Conservation (phyloP, 495 filamentous ascomycete genomes). For the Xylaria cubensis region DNA sequence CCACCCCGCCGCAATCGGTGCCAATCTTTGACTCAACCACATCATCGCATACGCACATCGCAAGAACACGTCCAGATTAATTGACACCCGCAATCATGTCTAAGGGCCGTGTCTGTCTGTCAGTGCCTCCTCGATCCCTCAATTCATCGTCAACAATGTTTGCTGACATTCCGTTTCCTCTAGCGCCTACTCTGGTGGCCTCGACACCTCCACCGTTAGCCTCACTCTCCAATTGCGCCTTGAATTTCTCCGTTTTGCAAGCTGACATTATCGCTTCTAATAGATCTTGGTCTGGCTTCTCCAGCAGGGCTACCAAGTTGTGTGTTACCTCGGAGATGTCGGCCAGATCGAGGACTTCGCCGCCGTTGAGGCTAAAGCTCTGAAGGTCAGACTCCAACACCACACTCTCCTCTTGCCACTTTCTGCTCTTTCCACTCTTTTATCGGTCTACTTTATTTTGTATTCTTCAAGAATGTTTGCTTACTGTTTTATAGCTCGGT, state of each 20-base stretch:
- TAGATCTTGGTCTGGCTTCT: constrained; percentile 13
- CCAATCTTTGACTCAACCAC: constrained; percentile 11
- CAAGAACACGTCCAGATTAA: constrained; percentile 11
- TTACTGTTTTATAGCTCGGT: constrained; percentile 73
- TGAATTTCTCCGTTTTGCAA: constrained; percentile 9
- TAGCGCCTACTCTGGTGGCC: constrained; percentile 55
- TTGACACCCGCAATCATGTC: constrained; percentile 40
- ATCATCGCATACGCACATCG: neutral
- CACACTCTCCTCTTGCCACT: constrained; percentile 7
- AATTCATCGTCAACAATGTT: constrained; percentile 13
- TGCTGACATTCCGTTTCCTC: constrained; percentile 27
- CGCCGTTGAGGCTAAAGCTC: constrained; percentile 9
- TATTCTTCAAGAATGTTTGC: constrained; percentile 7
- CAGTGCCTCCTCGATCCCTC: constrained; percentile 32
- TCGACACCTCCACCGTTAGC: constrained; percentile 12
- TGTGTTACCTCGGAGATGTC: constrained; percentile 13
- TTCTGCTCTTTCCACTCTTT: constrained; percentile 8
- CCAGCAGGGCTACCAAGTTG: constrained; percentile 12
- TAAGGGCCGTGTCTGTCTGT: constrained; percentile 56
- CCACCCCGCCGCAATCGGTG: constrained; percentile 8
- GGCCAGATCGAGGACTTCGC: constrained; percentile 12
- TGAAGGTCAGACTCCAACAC: constrained; percentile 13
- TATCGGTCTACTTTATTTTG: constrained; percentile 10
- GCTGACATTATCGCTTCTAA: constrained; percentile 7
- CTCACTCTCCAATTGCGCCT: constrained; percentile 1